Percentiles rank a stretch among this genome's conserved stretches.
Evolutionary conservation across 2,329 filamentous ascomycete genomes (phyloP).

Genomic region (Aureobasidium uvarum): DNA sequence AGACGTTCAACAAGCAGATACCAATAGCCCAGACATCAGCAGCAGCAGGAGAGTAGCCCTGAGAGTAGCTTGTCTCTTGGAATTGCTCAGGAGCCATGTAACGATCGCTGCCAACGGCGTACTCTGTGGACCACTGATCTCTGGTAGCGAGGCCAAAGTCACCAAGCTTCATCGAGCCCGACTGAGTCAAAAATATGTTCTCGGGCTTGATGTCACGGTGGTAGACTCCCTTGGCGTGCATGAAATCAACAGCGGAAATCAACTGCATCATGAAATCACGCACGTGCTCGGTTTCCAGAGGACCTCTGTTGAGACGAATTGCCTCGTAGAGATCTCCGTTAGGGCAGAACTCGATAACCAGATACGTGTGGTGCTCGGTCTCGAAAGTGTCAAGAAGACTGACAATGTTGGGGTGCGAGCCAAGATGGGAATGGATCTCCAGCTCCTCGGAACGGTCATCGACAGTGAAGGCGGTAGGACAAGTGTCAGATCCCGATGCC

Average conservation of each 20-base stretch:
- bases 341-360: constrained; percentile 92
- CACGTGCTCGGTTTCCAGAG: constrained; percentile 92
- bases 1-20: constrained; percentile 91
- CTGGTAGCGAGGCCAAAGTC: constrained; percentile 93
- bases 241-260: constrained; percentile 82
- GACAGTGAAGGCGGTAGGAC: constrained; percentile 64
- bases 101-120: constrained; percentile 91
- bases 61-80: constrained; percentile 66
- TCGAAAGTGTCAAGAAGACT: constrained; percentile 90
- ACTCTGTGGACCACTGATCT: constrained; percentile 86
- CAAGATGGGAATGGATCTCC: constrained; percentile 74
- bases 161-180: constrained; percentile 90
- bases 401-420: constrained; percentile 85
- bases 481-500: constrained; percentile 51
- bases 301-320: constrained; percentile 83
- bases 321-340: constrained; percentile 97
- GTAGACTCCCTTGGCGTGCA: constrained; percentile 87
- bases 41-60: constrained; percentile 85
- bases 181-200: constrained; percentile 91
- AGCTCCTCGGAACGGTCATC: constrained; percentile 83
- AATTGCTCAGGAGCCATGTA: constrained; percentile 99
- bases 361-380: constrained; percentile 82
- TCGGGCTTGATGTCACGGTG: constrained; percentile 99
- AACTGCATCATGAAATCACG: constrained; percentile 96
- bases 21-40: constrained; percentile 98